Percentiles rank a stretch among this genome's conserved stretches.
These are phyloP conservation scores for Alternaria consortialis DNA, from an alignment of 2,329 filamentous ascomycete species.

Conservation along the genomic window DNA sequence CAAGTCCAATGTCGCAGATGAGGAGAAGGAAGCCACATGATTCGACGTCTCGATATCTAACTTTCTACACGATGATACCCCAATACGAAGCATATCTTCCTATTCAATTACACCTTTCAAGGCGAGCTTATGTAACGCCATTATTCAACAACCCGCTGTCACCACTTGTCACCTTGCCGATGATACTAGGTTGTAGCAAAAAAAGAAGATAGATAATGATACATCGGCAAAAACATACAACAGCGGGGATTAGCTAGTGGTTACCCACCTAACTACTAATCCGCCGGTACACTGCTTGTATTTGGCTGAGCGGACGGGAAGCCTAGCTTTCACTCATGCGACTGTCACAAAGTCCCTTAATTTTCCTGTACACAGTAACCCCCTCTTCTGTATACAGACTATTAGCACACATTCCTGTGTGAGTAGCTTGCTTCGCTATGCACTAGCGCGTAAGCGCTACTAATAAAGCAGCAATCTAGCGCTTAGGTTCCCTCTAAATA, in stretches of 20 bases:
- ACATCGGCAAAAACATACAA: background rate
- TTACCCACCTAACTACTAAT: background rate
- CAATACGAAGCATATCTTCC: conserved; percentile 2
- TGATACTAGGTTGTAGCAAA: background rate
- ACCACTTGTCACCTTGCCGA: background rate
- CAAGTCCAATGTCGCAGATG: background rate
- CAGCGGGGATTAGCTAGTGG: background rate
- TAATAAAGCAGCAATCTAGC: no score
- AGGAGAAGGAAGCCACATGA: conserved; percentile 1
- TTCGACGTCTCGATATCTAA: background rate
- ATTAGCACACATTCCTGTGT: no score
- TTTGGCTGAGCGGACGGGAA: background rate
- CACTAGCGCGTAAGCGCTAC: no score
- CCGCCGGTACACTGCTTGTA: background rate
- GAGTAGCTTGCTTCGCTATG: no score
- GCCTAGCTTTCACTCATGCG: background rate
- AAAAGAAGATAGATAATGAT: no score
- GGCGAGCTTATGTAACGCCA: background rate
- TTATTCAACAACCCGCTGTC: background rate
- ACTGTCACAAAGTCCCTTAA: no score
- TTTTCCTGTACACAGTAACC: no score
- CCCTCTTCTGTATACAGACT: no score
- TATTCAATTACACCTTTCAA: background rate
- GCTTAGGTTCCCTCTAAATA: no score
- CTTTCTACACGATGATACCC: conserved; percentile 16